Percentiles rank a stretch among this genome's conserved stretches.
Conservation (phyloP, 805 yeast species). For the Monosporozyma aerobia region DNA sequence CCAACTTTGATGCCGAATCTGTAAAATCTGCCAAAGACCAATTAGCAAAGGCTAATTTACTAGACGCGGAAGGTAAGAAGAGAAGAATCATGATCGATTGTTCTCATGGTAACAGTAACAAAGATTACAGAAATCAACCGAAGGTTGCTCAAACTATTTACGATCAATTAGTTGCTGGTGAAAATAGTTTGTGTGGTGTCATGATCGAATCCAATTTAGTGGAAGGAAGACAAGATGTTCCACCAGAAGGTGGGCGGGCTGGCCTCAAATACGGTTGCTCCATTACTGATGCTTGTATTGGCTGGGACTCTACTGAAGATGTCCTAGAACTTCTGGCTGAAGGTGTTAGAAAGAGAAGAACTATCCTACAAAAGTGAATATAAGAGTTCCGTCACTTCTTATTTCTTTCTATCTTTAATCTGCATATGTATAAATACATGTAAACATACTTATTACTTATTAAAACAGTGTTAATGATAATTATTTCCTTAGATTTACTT, state of each 20-base stretch:
- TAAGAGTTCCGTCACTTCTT: not conserved
- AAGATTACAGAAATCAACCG: conserved; percentile 89
- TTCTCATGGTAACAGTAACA: conserved; percentile 91
- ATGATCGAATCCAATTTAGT: conserved; percentile 92
- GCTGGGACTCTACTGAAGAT: conserved; percentile 74
- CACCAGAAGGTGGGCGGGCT: conserved; percentile 65
- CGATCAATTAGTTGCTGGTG: conserved; percentile 71
- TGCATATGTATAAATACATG: not conserved
- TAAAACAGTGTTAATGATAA: not conserved
- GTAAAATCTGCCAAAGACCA: conserved; percentile 59
- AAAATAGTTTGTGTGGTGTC: conserved; percentile 72
- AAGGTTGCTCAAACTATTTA: conserved; percentile 70
- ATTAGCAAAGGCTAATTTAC: conserved; percentile 42
- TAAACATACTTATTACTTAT: not conserved
- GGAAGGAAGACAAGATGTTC: conserved; percentile 91
- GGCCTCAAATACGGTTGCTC: conserved; percentile 84
- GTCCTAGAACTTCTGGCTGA: conserved; percentile 65
- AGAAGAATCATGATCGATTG: conserved; percentile 87
- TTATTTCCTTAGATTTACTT: not conserved
- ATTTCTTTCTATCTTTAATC: not conserved
- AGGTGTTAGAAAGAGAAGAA: conserved; percentile 75
- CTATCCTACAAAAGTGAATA: conserved; percentile 17
- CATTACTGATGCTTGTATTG: conserved; percentile 95
- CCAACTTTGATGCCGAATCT: conserved; percentile 74
- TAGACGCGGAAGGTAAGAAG: conserved; percentile 38